Evolutionary conservation across 352 stramenopile species (phyloP), one percentile per base, ranked within the genome.

Genomic region (Pythium rhizo-oryzae): DNA sequence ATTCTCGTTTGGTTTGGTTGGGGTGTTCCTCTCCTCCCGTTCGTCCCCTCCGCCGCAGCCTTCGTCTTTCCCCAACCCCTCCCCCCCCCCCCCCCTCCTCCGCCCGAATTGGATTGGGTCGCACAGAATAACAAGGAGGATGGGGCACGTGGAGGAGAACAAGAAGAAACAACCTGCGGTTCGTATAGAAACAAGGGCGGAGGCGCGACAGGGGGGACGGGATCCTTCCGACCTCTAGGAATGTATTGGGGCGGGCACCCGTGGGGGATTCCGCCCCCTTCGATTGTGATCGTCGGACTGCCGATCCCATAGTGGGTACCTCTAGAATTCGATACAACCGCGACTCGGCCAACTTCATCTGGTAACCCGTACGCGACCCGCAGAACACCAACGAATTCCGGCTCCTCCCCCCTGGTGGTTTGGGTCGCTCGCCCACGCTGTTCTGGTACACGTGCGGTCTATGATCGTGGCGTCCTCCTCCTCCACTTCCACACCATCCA

Each of bases 151-250:
- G 23, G 46, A 60, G 47, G 37, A 53, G 64, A 70, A 59, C 33
- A 65, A 23, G 30, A 47, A 60, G 43, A 59, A 70, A 65, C 53
- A 69, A 54, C 30, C 12, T n/a, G 43, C 18, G 41, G 44, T 51
- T 63, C 28, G 35, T 53, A 59, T 67, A 46, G 60, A 60, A 43
- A 67, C 60, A 67, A 16, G 19, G 53, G 16, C 56, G 23, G 62
- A 50, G 47, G 50, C 47, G 65, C 57, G 65, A 71, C 65, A 70
- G 64, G 63, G 28, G 64, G 64, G 51, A 70, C 62, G 39, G 61
- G 46, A 70, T 58, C 51, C 53, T 47, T 59, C 19, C 19, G 15
- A 54, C 47, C 57, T 66, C 21, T 44, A n/a, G 28, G 33, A 66
- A 51, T 28, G 15, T 8, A 66, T 66, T 57, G 2, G 18, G 13